These are phyloP conservation scores for Alternaria sp. DNA, from an alignment of 2,329 filamentous ascomycete species.

Conservation along the genomic window DNA sequence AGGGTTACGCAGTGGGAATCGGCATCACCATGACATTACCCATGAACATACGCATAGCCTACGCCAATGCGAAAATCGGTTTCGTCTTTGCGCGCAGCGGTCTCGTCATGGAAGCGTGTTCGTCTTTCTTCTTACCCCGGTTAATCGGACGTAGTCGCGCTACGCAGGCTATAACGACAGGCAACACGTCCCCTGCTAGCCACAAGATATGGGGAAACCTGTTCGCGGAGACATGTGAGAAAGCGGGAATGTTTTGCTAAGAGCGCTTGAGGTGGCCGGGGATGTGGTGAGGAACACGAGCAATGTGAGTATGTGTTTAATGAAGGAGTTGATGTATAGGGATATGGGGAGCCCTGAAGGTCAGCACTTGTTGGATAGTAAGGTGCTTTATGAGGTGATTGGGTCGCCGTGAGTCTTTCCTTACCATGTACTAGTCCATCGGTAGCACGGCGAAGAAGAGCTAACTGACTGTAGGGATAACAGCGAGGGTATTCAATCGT, in stretches of 20 bases:
- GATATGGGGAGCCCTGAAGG: constrained; percentile 68
- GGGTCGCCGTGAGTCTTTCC: constrained; percentile 53
- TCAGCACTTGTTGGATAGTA: constrained; percentile 74
- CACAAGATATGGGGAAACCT: constrained; percentile 65
- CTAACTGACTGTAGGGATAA: constrained; percentile 61
- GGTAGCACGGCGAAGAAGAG: neutral
- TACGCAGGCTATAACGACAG: constrained; percentile 72
- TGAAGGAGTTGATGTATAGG: constrained; percentile 75
- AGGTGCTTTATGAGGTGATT: constrained; percentile 69
- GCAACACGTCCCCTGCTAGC: constrained; percentile 63
- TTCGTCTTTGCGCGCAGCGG: constrained; percentile 77
- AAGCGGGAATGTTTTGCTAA: constrained; percentile 66
- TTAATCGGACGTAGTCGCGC: constrained; percentile 71
- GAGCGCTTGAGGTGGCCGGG: constrained; percentile 71
- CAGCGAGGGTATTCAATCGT: constrained; percentile 72
- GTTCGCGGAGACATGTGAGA: constrained; percentile 71
- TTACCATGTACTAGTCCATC: neutral
- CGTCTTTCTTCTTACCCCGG: constrained; percentile 74
- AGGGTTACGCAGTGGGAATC: constrained; percentile 65
- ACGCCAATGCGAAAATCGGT: constrained; percentile 69
- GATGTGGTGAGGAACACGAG: constrained; percentile 74
- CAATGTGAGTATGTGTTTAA: constrained; percentile 68
- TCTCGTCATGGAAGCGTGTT: constrained; percentile 75
- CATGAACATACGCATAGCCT: constrained; percentile 64
- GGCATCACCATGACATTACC: constrained; percentile 68